Evolutionary conservation across 2,329 filamentous ascomycete species (phyloP), one percentile per base, ranked within the genome.

Genomic region (Phyllosticta capitalensis): DNA sequence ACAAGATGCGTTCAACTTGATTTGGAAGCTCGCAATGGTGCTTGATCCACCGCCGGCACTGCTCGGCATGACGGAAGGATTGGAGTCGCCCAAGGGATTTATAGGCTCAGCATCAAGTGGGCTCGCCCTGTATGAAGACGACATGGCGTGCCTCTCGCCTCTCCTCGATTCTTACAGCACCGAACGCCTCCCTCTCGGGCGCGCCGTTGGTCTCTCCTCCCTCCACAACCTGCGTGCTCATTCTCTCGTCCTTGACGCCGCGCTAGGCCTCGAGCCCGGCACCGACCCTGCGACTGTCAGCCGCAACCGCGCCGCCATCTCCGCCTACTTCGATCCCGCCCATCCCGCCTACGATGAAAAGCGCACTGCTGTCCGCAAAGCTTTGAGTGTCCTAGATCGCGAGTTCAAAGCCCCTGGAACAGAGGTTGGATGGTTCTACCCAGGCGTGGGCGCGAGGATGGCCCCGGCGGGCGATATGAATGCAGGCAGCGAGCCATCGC

Each of bases 401-500:
- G 70, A 72, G 59, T 74, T 73, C 59, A 66, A 70, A 28, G 71
- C 69, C 17, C 67, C 67, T 3, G 69, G 69, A 1, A 63, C 64
- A 2, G 70, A 73, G 59, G 62, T 71, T 12, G 71, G 71, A 26
- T 73, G 70, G 70, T 72, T 73, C 52, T 73, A 72, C 58, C 67
- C 65, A 14, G 4, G 30, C 19, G 52, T n/a, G n/a, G 52, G 38
- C 56, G 58, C 2, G 67, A 68, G 56, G 67, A 64, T 3, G 58
- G 52, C 20, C 4, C 30, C 51, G 9, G 20, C n/a, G 22, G 14
- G 52, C 12, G 45, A 54, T 26, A 22, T 3, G 17, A 51, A 2
- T 7, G 17, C 17, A 22, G 49, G 21, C 21, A 20, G 19, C 10
- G 49, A 3, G 21, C 3, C 30, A 12, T 10, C 9, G 30, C 9